phyloP scores from a whole-genome alignment of 2,329 filamentous ascomycete genomes.

The Dryadomyces quercus-mongolicae region DNA sequence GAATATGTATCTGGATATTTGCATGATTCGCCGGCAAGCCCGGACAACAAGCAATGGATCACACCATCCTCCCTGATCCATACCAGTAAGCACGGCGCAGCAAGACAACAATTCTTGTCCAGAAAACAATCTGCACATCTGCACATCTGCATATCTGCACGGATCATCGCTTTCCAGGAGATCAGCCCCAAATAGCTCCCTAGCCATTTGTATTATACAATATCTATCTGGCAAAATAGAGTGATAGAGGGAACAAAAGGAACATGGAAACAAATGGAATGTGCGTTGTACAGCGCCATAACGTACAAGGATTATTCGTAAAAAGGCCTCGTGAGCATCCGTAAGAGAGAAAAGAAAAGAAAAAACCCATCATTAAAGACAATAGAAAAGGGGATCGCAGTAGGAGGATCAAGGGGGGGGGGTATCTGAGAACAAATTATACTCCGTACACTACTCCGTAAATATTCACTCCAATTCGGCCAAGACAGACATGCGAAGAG shows the following conservation, averaged over 20 bases:
- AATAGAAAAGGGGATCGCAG: too few relatives aligned
- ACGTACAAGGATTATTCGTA: background rate
- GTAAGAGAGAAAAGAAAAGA: background rate
- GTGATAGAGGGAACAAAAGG: background rate
- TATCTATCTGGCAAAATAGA: too few relatives aligned
- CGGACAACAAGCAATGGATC: too few relatives aligned
- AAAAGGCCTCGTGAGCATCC: background rate
- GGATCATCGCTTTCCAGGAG: too few relatives aligned
- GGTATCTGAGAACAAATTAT: background rate
- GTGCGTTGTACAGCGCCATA: background rate
- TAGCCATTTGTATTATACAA: too few relatives aligned
- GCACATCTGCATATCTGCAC: too few relatives aligned
- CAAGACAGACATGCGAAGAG: slow-evolving; percentile 36
- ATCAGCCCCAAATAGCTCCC: too few relatives aligned
- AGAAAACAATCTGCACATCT: background rate
- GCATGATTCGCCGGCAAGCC: too few relatives aligned
- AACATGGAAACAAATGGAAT: background rate
- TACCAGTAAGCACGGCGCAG: too few relatives aligned
- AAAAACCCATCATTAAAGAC: background rate
- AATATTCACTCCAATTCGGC: slow-evolving; percentile 29
- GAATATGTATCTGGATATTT: too few relatives aligned
- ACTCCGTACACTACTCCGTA: too few relatives aligned
- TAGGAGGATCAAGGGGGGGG: too few relatives aligned
- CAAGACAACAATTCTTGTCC: background rate
- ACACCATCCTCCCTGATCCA: background rate